Evolutionary conservation across 177 flowering plant genomes (phyloP).

Genomic region (Tripterygium wilfordii): DNA sequence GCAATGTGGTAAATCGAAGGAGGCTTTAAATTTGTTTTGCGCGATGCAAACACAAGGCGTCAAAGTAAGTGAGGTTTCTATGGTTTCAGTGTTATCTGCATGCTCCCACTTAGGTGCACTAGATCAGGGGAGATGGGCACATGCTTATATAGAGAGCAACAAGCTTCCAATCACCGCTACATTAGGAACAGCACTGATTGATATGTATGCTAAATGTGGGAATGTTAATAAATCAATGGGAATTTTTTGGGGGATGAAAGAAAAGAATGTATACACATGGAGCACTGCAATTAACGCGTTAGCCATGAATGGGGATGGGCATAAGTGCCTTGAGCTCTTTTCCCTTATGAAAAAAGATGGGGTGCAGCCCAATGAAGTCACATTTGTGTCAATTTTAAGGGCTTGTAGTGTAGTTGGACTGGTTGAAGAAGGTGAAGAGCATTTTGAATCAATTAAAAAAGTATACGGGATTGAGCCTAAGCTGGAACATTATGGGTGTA

Average conservation of each 20-base stretch:
- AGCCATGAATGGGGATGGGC: constrained; percentile 51
- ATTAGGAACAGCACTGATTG: constrained; percentile 47
- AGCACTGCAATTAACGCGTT: constrained; percentile 40
- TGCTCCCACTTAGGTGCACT: constrained; percentile 55
- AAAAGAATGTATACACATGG: constrained; percentile 58
- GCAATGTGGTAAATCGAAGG: constrained; percentile 37
- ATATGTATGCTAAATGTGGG: constrained; percentile 56
- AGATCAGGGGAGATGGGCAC: constrained; percentile 61
- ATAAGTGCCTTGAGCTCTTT: constrained; percentile 41
- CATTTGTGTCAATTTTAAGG: constrained; percentile 37
- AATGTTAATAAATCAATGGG: constrained; percentile 42
- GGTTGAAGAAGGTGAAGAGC: constrained; percentile 35
- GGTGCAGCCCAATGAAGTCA: constrained; percentile 42
- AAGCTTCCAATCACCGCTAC: constrained; percentile 28
- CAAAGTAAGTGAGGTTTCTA: constrained; percentile 35
- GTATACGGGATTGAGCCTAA: constrained; percentile 37
- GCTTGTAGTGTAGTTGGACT: constrained; percentile 52
- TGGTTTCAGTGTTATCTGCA: constrained; percentile 48
- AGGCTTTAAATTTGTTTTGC: constrained; percentile 39
- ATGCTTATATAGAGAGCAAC: constrained; percentile 36
- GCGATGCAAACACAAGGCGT: constrained; percentile 41
- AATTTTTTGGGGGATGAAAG: constrained; percentile 45
- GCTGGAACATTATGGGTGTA: constrained; percentile 54
- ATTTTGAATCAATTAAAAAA: constrained; percentile 37
- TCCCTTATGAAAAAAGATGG: constrained; percentile 37